Evolutionary conservation across 139 green algal genomes (phyloP), one percentile per base, ranked within the genome.

Genomic region (Picochlorum sp.): DNA sequence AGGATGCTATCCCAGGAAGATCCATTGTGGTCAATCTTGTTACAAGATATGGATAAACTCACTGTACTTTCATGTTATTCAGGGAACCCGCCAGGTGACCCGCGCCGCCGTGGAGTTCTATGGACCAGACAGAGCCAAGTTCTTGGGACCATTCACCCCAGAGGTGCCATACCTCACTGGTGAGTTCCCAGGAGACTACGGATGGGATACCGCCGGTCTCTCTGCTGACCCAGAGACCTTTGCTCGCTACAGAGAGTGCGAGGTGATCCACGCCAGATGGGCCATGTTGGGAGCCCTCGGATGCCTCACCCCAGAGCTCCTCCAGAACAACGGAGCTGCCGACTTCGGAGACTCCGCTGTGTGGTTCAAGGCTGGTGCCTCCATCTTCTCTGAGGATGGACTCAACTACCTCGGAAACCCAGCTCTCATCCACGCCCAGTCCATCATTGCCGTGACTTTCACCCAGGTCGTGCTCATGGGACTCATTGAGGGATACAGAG

Each of bases 261-360:
- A 99, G 86, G 64, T 99, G 47, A 95, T 98, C 79, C 94, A 99
- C 82, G 88, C 86, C 13, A 84, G 93, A 69, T 99, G 94, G 94
- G 93, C 92, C 37, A 95, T 98, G 88, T 85, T 98, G 8, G 92
- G 90, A 50, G 83, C 85, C 28, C 78, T 95, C 38, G 88, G 86
- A 66, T 90, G 79, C 78, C 45, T 92, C 20, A 71, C 56, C 45
- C 77, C 74, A 24, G 77, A 92, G 80, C 75, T 90, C 67, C 74
- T 90, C 41, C 52, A 70, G 47, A 68, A 74, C 52, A 77, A 83
- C 57, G 73, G 64, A 49, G 71, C 77, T 52, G 58, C 73, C 7
- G 65, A 65, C 45, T 88, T 90, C 47, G 80, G 78, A 47, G 83
- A 82, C 26, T 60, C 81, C 62, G 64, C 85, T 49, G 76, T 92